Percentiles rank a stretch among this genome's conserved stretches.
phyloP scores from a whole-genome alignment of 2,329 filamentous ascomycete genomes.

The Orbilia oligospora region DNA sequence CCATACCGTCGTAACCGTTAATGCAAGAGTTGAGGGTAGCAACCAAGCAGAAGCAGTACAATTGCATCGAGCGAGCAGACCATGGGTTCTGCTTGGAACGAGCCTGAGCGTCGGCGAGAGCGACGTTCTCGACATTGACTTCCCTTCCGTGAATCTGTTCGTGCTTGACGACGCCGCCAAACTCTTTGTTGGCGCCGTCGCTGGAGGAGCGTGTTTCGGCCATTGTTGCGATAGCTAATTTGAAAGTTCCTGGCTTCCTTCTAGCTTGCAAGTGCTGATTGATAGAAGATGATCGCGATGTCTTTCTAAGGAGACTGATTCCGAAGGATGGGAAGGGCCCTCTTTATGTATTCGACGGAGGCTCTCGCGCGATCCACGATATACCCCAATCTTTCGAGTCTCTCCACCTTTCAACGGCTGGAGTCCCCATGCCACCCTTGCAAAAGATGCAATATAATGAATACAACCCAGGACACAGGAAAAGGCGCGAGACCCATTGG shows the following conservation, averaged over 20 bases:
- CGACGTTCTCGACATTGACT: conserved; percentile 57
- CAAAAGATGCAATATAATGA: conserved; percentile 25
- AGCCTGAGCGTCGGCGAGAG: conserved; percentile 58
- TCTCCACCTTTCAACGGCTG: conserved; percentile 54
- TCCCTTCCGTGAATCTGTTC: conserved; percentile 55
- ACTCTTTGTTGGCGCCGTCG: conserved; percentile 58
- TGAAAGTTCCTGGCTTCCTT: conserved; percentile 58
- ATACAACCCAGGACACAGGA: conserved; percentile 26
- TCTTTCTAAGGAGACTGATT: conserved; percentile 51
- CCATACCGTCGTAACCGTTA: conserved; percentile 72
- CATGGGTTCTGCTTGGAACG: conserved; percentile 65
- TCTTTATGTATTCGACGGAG: conserved; percentile 55
- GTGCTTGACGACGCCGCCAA: conserved; percentile 58
- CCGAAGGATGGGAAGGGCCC: conserved; percentile 34
- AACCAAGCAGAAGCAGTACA: conserved; percentile 70
- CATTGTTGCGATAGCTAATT: conserved; percentile 49
- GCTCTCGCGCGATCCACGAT: conserved; percentile 19
- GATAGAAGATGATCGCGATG: conserved; percentile 54
- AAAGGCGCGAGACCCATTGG: conserved; percentile 34
- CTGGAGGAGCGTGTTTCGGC: conserved; percentile 52
- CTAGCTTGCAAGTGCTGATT: conserved; percentile 49
- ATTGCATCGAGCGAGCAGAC: conserved; percentile 68
- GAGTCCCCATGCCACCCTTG: conserved; percentile 42
- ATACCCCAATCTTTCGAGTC: conserved; percentile 39
- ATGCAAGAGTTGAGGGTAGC: conserved; percentile 71